Evolutionary conservation across 2,329 filamentous ascomycete genomes (phyloP), one percentile per base, ranked within the genome.

Genomic region (Fusarium goolgardi): DNA sequence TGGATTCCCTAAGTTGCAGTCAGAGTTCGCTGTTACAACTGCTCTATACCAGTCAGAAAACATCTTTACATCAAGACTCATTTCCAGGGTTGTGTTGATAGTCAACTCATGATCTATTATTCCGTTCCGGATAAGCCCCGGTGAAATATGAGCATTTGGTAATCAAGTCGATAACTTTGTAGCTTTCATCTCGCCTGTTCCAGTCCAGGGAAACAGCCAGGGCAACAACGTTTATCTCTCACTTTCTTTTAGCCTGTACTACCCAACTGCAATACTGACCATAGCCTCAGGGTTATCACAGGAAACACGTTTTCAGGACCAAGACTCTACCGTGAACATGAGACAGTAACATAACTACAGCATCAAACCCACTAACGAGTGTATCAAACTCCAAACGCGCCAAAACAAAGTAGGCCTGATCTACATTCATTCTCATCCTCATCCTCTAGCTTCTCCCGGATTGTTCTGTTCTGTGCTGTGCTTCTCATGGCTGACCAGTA

Each of bases 351-450:
- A 50, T 39, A 27, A 50, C 47, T 39, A 45, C 39, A 31, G 18
- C 44, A 23, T 40, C 58, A 62, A 51, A 61, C 37, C 47, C 47
- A 61, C 45, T 61, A 66, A 62, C 62, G 55, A 66, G 57, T 57
- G 46, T 53, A 62, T 63, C 55, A 56, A 68, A 69, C 65, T 68
- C 65, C 65, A 52, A 50, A 68, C 49, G n/a, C 65, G 55, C 59
- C 65, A 69, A 68, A 68, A 37, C 60, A 57, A 69, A 51, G 60
- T 52, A 59, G 53, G 55, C 40, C 58, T 67, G 60, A 67, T 68
- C 65, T 67, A 67, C 65, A 68, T 60, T 60, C 55, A 59, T 60
- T 25, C 34, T 59, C 55, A 20, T 45, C 43, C 43, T 45, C 53
- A 57, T 59, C 32, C 20, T 59, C 55, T 59, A 59, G 52, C 21